A percentile compares a stretch with the other conserved stretches of the same genome.
Evolutionary conservation across 495 filamentous ascomycete genomes (phyloP).

Genomic region (Podospora australis): DNA sequence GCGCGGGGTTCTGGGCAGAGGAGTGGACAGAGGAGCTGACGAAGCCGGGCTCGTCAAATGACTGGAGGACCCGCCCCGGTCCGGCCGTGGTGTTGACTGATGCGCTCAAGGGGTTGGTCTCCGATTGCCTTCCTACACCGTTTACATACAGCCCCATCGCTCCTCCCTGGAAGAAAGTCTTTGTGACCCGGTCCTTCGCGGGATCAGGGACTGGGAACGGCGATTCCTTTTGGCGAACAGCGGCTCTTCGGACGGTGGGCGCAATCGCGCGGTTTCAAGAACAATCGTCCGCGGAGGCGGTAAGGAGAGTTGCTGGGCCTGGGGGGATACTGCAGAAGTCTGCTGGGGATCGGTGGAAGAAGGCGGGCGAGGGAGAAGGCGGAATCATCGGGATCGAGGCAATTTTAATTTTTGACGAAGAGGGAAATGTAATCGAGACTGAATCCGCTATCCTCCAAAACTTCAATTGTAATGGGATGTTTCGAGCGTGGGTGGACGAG

Average conservation of each 20-base stretch:
- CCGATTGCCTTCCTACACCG: conserved; percentile 47
- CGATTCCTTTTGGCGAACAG: conserved; percentile 73
- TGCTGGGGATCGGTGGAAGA: conserved; percentile 69
- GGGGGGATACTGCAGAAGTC: conserved; percentile 69
- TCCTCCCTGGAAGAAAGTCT: background rate
- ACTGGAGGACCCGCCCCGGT: conserved; percentile 28
- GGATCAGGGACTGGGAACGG: conserved; percentile 86
- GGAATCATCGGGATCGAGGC: conserved; percentile 85
- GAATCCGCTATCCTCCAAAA: conserved; percentile 54
- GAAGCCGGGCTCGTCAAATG: conserved; percentile 3
- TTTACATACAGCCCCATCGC: conserved; percentile 29
- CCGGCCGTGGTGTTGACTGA: conserved; percentile 37
- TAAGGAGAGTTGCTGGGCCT: conserved; percentile 59
- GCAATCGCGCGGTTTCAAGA: conserved; percentile 61
- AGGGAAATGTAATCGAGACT: conserved; percentile 36
- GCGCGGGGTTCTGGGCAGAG: conserved; percentile 88
- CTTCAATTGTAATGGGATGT: conserved; percentile 90
- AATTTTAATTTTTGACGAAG: conserved; percentile 35
- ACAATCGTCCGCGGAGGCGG: conserved; percentile 40
- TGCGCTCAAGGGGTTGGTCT: conserved; percentile 34
- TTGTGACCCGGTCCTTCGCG: conserved; percentile 53
- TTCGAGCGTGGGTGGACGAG: conserved; percentile 68
- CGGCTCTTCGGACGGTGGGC: conserved; percentile 64
- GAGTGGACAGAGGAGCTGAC: conserved; percentile 53
- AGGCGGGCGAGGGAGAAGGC: conserved; percentile 73